A percentile compares a stretch with the other conserved stretches of the same genome.
phyloP scores from a whole-genome alignment of 2,329 filamentous ascomycete species.

The Aspergillus thermomutatus region DNA sequence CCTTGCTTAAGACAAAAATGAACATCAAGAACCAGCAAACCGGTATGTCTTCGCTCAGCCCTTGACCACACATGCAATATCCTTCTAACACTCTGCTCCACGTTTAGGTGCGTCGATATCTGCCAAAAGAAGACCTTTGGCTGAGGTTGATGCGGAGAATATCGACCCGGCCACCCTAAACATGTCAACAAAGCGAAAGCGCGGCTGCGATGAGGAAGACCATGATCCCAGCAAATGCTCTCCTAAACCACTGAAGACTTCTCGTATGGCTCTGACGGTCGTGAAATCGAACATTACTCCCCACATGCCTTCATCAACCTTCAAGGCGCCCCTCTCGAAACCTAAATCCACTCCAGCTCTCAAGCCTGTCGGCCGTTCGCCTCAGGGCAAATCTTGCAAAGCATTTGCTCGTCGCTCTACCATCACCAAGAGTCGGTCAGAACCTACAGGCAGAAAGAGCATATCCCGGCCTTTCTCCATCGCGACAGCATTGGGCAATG shows the following conservation, averaged over 20 bases:
- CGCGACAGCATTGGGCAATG: slow-evolving; percentile 65
- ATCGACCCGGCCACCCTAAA: slow-evolving; percentile 52
- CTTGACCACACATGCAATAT: slow-evolving; percentile 1
- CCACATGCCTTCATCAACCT: slow-evolving; percentile 21
- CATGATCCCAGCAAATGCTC: slow-evolving; percentile 28
- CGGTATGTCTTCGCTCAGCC: slow-evolving; percentile 19
- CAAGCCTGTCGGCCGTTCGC: slow-evolving; percentile 77
- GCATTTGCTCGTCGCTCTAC: slow-evolving; percentile 65
- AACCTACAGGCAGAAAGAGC: slow-evolving; percentile 54
- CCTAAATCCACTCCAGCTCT: slow-evolving; percentile 53
- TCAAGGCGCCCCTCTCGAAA: slow-evolving; percentile 33
- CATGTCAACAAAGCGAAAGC: slow-evolving; percentile 48
- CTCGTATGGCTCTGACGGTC: slow-evolving; percentile 34
- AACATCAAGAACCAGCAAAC: slow-evolving; percentile 33
- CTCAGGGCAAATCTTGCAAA: slow-evolving; percentile 67
- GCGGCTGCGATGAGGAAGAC: slow-evolving; percentile 30
- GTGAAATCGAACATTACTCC: slow-evolving; percentile 19
- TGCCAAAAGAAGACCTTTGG: slow-evolving; percentile 15
- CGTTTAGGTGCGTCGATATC: slow-evolving; percentile 12
- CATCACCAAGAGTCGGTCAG: slow-evolving; percentile 64
- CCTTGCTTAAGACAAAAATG: slow-evolving; percentile 29
- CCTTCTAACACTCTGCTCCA: neutral
- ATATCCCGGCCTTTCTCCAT: slow-evolving; percentile 71
- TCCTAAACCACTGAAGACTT: slow-evolving; percentile 52
- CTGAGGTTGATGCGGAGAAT: slow-evolving; percentile 54